Percentiles rank a stretch among this genome's conserved stretches.
phyloP scores from a whole-genome alignment of 1,139 yeast species.

The Candida buenavistaensis region DNA sequence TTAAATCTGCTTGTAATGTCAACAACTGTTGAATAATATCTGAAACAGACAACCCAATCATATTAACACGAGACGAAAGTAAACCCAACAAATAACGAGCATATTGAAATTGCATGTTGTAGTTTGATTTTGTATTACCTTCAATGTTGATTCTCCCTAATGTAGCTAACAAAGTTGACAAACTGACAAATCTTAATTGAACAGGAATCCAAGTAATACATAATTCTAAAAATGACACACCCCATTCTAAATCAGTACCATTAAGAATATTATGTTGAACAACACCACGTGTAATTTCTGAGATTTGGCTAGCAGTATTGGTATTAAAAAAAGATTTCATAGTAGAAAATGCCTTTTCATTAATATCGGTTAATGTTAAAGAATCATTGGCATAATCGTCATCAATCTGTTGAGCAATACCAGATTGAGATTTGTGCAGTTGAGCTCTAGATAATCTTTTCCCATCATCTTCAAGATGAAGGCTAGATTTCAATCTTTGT shows the following conservation, averaged over 20 bases:
- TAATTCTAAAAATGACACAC: constrained; percentile 56
- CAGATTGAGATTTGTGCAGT: constrained; percentile 24
- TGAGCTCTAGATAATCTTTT: constrained; percentile 26
- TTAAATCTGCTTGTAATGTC: constrained; percentile 53
- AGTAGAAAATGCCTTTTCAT: constrained; percentile 43
- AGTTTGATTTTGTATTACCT: constrained; percentile 23
- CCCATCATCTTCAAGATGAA: constrained; percentile 27
- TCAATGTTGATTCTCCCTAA: constrained; percentile 25
- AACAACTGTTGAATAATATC: constrained; percentile 72
- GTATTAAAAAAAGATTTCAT: constrained; percentile 53
- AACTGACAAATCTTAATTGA: constrained; percentile 74
- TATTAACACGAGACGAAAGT: constrained; percentile 66
- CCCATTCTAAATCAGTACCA: constrained; percentile 43
- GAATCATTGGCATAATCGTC: constrained; percentile 33
- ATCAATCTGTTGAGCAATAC: constrained; percentile 18
- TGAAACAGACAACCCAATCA: constrained; percentile 87
- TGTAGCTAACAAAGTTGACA: constrained; percentile 42
- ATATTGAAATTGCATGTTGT: constrained; percentile 45
- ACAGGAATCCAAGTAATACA: constrained; percentile 85
- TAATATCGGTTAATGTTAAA: constrained; percentile 25
- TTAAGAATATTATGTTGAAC: constrained; percentile 33
- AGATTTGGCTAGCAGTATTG: constrained; percentile 47
- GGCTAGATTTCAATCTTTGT: constrained; percentile 23
- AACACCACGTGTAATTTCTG: constrained; percentile 46
- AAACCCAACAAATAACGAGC: constrained; percentile 63